phyloP scores from a whole-genome alignment of 2,329 filamentous ascomycete species.

The Erysiphe pulchra region DNA sequence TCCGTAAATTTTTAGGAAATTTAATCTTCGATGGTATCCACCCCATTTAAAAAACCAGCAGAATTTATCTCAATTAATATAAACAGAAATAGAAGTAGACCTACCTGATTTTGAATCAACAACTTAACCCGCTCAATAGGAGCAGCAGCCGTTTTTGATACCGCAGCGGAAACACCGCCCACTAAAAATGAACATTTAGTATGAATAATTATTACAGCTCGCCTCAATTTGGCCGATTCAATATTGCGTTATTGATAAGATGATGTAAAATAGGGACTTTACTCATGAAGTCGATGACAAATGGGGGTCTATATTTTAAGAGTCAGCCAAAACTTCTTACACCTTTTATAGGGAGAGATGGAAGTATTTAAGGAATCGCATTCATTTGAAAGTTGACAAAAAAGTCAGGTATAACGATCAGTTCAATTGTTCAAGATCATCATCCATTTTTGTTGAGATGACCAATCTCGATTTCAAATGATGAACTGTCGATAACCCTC shows the following conservation, averaged over 20 bases:
- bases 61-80: background rate
- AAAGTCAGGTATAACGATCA: slow-evolving; percentile 6
- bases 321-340: background rate
- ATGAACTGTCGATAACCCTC: background rate
- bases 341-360: background rate
- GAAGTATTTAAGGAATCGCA: background rate
- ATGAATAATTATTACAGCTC: background rate
- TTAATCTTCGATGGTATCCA: background rate
- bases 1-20: background rate
- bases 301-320: slow-evolving; percentile 33
- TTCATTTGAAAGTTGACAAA: background rate
- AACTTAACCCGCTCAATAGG: slow-evolving; percentile 99
- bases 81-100: slow-evolving; percentile 15
- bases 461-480: background rate
- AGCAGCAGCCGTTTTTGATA: slow-evolving; percentile 99
- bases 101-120: slow-evolving; percentile 99
- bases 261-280: slow-evolving; percentile 23
- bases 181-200: slow-evolving; percentile 29
- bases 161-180: slow-evolving; percentile 99
- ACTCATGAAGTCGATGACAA: slow-evolving; percentile 98
- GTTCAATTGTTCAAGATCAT: background rate
- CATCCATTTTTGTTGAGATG: background rate
- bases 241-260: background rate
- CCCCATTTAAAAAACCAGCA: background rate
- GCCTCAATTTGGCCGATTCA: background rate